Evolutionary conservation across 352 stramenopile genomes (phyloP).

Genomic region (Globisporangium paddicum): DNA sequence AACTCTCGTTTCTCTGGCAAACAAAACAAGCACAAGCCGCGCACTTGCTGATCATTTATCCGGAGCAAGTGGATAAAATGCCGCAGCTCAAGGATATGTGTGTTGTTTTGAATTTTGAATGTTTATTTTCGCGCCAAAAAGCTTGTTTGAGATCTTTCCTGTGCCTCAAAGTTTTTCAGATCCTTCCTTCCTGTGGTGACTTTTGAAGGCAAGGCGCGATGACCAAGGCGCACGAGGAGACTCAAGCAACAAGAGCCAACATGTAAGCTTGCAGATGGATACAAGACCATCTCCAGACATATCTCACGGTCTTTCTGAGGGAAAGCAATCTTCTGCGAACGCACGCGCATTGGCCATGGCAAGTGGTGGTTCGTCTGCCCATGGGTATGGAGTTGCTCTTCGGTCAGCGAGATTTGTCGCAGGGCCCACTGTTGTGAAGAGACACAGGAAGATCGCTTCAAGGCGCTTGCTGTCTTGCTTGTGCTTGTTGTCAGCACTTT

Average conservation of each 20-base stretch:
- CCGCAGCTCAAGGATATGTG: not conserved
- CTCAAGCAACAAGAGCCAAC: too few relatives aligned
- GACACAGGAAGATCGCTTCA: not conserved
- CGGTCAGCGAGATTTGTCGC: not conserved
- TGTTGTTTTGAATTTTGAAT: not conserved
- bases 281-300: constrained; percentile 3
- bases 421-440: not conserved
- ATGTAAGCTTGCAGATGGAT: not conserved
- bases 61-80: not conserved
- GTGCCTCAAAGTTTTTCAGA: too few relatives aligned
- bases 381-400: not conserved
- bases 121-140: too few relatives aligned
- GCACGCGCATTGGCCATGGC: not conserved
- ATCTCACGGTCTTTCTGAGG: not conserved
- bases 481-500: too few relatives aligned
- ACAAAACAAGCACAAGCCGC: not conserved
- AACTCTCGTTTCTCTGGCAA: not conserved
- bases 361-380: not conserved
- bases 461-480: not conserved
- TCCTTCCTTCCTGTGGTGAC: too few relatives aligned
- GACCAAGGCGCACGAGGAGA: too few relatives aligned
- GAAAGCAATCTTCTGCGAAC: not conserved
- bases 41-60: too few relatives aligned
- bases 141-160: too few relatives aligned
- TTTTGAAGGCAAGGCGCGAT: too few relatives aligned